Evolutionary conservation across 352 stramenopile genomes (phyloP).

Genomic region (Thalassiosira allenii): DNA sequence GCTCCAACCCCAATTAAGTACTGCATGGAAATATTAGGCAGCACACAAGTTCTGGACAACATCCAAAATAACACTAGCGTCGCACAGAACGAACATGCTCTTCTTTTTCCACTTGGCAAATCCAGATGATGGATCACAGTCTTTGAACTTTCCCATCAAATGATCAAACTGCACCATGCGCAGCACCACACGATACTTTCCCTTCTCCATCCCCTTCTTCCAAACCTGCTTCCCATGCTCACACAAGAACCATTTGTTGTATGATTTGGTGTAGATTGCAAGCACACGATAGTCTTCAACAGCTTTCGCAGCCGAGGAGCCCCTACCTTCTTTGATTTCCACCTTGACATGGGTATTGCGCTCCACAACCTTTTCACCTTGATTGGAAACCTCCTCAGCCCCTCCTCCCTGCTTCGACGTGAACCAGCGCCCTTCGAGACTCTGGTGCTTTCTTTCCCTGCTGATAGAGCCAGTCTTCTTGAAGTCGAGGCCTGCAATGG

Average conservation of each 20-base stretch:
- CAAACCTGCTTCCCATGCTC: constrained; percentile 20
- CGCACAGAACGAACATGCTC: constrained; percentile 21
- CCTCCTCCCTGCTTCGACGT: neutral
- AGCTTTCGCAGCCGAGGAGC: neutral
- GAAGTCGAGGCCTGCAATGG: neutral
- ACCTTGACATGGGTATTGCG: constrained; percentile 16
- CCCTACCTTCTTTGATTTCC: constrained; percentile 10
- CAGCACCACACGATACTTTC: constrained; percentile 22
- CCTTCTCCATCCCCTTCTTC: constrained; percentile 2
- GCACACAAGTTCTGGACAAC: constrained; percentile 25
- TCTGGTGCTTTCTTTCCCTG: constrained; percentile 18
- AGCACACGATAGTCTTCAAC: constrained; percentile 39
- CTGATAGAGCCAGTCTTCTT: constrained; percentile 13
- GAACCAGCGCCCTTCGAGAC: constrained; percentile 7
- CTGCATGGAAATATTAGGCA: no score
- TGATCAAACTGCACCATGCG: constrained; percentile 41
- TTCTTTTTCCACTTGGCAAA: constrained; percentile 20
- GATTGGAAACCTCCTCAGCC: constrained; percentile 1
- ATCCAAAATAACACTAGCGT: constrained; percentile 24
- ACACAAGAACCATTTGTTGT: constrained; percentile 48
- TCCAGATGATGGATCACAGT: neutral
- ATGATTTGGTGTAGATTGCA: constrained; percentile 33
- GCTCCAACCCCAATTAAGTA: no score
- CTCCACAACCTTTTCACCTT: constrained; percentile 2
- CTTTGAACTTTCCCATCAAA: constrained; percentile 14